phyloP scores from a whole-genome alignment of 2,329 filamentous ascomycete species.

The Fusarium mangiferae region DNA sequence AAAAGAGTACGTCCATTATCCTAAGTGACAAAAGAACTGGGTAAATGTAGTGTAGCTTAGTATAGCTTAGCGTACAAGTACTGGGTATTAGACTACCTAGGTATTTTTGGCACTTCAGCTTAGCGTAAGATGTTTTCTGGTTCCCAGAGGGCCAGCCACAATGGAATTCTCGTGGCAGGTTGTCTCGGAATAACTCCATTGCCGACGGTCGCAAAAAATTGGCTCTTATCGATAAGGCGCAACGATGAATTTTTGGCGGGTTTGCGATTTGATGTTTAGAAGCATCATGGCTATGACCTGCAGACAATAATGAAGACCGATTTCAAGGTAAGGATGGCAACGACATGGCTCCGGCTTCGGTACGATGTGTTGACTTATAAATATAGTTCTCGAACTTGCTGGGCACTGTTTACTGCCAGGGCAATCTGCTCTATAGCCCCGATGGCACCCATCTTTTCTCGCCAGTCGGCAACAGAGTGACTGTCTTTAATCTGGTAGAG shows the following conservation, averaged over 20 bases:
- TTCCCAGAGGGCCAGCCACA: constrained; percentile 25
- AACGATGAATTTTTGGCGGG: constrained; percentile 47
- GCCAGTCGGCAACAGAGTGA: constrained; percentile 94
- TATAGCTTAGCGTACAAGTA: not conserved
- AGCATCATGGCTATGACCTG: constrained; percentile 53
- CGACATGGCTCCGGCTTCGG: not conserved
- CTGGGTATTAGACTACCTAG: not conserved
- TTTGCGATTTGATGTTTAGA: constrained; percentile 38
- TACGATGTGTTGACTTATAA: not conserved
- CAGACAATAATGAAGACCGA: constrained; percentile 93
- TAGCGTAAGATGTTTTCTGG: not conserved
- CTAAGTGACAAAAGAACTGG: not conserved
- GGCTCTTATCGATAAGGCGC: constrained; percentile 51
- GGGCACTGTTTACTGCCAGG: constrained; percentile 97
- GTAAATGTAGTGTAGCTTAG: fast-evolving
- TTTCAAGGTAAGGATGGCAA: constrained; percentile 78
- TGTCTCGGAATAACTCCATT: constrained; percentile 48
- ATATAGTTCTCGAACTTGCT: constrained; percentile 94
- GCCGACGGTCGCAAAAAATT: constrained; percentile 48
- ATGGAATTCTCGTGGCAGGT: constrained; percentile 6
- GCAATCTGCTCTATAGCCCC: constrained; percentile 95
- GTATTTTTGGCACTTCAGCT: not conserved
- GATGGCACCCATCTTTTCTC: constrained; percentile 97
- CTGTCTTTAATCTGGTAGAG: constrained; percentile 97
- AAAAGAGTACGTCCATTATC: not conserved